Conservation (phyloP, 2,329 filamentous ascomycete genomes). For the Aspergillus ochraceoroseus region DNA sequence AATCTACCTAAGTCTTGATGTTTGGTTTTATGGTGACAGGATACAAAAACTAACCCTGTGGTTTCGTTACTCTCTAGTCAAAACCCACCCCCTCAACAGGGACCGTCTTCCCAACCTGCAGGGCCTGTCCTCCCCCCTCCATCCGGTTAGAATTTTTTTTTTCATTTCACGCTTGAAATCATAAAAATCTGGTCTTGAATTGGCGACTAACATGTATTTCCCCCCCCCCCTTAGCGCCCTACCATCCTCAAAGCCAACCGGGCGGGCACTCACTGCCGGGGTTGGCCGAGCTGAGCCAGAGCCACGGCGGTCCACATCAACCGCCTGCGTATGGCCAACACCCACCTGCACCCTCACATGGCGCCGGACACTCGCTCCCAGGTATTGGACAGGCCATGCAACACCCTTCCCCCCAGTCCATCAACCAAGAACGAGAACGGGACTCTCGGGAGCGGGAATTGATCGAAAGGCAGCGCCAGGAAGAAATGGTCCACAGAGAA, state of each 20-base stretch:
- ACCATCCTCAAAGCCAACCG: conserved; percentile 41
- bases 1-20: too few relatives aligned
- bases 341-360: conserved; percentile 35
- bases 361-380: conserved; percentile 37
- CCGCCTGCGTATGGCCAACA: conserved; percentile 44
- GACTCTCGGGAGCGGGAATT: conserved; percentile 54
- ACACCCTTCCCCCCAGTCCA: conserved; percentile 40
- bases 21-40: too few relatives aligned
- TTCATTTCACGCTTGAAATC: background rate
- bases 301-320: conserved; percentile 40
- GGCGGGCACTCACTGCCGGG: conserved; percentile 46
- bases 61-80: conserved; percentile 27
- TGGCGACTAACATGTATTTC: conserved; percentile 19
- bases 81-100: conserved; percentile 38
- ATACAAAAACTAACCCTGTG: too few relatives aligned
- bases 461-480: conserved; percentile 48
- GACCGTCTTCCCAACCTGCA: conserved; percentile 35
- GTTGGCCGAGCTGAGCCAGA: conserved; percentile 46
- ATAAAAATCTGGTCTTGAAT: background rate
- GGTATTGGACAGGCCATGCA: conserved; percentile 43
- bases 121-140: conserved; percentile 41
- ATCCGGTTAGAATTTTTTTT: conserved; percentile 32
- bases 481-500: conserved; percentile 55
- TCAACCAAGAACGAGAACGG: conserved; percentile 45
- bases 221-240: conserved; percentile 30